Percentiles rank a stretch among this genome's conserved stretches.
phyloP scores from a whole-genome alignment of 169 alveolate genomes.

The Cryptosporidium sp. region DNA sequence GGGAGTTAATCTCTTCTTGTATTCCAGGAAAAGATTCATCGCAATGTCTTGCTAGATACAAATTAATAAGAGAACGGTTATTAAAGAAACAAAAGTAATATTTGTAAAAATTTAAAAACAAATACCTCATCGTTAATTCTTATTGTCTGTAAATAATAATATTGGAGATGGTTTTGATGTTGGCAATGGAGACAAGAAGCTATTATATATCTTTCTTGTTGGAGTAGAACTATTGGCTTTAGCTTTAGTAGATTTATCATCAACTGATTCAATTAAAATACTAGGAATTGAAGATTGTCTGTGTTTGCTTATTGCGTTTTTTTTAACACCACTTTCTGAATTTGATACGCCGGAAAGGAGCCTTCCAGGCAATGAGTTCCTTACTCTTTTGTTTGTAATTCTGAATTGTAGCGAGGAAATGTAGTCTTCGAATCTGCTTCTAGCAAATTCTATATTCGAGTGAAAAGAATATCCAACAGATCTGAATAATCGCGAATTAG shows the following conservation, averaged over 20 bases:
- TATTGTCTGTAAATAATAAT: constrained; percentile 25
- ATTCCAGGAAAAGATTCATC: constrained; percentile 82
- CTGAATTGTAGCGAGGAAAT: constrained; percentile 31
- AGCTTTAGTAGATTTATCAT: neutral
- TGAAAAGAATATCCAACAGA: constrained; percentile 33
- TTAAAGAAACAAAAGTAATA: constrained; percentile 17
- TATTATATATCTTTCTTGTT: constrained; percentile 8
- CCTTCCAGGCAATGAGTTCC: constrained; percentile 45
- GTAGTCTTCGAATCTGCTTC: constrained; percentile 32
- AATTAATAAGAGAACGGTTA: constrained; percentile 70
- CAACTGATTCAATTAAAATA: neutral
- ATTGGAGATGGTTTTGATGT: constrained; percentile 65
- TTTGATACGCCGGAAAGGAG: neutral
- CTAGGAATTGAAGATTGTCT: neutral
- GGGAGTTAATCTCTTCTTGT: constrained; percentile 86
- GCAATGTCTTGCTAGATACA: constrained; percentile 82
- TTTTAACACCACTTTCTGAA: constrained; percentile 7
- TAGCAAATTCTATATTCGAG: constrained; percentile 37
- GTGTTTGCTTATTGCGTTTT: neutral
- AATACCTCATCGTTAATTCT: neutral
- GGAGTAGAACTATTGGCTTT: constrained; percentile 27
- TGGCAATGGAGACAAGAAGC: constrained; percentile 69
- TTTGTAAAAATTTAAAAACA: neutral
- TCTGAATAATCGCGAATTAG: neutral
- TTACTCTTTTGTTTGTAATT: constrained; percentile 1